Evolutionary conservation across 495 filamentous ascomycete species (phyloP).

Genomic region (Arthonia radiata): DNA sequence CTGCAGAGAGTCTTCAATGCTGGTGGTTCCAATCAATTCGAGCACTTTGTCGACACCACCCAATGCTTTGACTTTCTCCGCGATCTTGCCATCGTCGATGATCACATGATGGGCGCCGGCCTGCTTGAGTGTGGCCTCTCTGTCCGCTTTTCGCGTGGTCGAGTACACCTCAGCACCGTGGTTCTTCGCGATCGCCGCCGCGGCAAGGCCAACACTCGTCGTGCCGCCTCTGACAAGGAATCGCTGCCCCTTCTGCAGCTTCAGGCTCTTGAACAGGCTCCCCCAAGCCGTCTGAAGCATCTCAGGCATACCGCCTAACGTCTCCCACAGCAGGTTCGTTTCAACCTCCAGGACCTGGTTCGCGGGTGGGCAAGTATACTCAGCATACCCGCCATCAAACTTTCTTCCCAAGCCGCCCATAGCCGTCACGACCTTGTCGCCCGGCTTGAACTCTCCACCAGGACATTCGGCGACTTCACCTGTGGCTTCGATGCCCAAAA

Average conservation of each 20-base stretch:
- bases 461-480: conserved; percentile 20
- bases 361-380: conserved; percentile 23
- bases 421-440: conserved; percentile 21
- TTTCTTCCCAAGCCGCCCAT: conserved; percentile 27
- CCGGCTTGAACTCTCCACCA: conserved; percentile 15
- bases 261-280: conserved; percentile 14
- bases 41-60: conserved; percentile 19
- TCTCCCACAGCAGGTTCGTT: conserved; percentile 14
- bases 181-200: conserved; percentile 21
- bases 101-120: conserved; percentile 18
- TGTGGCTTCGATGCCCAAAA: conserved; percentile 27
- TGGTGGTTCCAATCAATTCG: conserved; percentile 19
- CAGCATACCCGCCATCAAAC: conserved; percentile 30
- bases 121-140: conserved; percentile 15
- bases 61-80: conserved; percentile 10
- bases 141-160: conserved; percentile 17
- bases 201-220: conserved; percentile 22
- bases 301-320: conserved; percentile 25
- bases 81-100: conserved; percentile 18
- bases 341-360: conserved; percentile 19
- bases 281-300: conserved; percentile 32
- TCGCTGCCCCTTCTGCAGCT: conserved; percentile 17
- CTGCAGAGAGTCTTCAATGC: conserved; percentile 19
- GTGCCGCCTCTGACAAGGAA: conserved; percentile 27
- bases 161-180: conserved; percentile 15